Evolutionary conservation across 805 yeast species (phyloP).

Genomic region (Lipomyces anomalus): DNA sequence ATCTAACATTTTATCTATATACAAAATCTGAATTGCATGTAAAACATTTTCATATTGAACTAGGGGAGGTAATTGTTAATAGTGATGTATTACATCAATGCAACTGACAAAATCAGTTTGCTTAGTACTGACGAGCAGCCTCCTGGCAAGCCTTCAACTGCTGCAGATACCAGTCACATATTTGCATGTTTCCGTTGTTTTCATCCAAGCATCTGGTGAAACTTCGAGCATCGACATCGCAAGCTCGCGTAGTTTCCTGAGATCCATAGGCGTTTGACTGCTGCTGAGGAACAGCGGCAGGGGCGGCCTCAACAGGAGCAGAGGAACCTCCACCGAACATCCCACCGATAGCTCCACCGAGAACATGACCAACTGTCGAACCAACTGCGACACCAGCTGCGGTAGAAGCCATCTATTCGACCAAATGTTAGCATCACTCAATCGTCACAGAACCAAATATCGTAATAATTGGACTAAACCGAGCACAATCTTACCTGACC

Average conservation of each 20-base stretch:
- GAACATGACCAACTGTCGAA: conserved; percentile 91
- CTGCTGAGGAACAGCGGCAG: conserved; percentile 41
- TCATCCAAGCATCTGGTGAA: conserved; percentile 94
- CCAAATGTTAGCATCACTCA: too few species aligned
- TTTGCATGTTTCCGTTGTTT: conserved; percentile 91
- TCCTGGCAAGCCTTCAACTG: conserved; percentile 97
- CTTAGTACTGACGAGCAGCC: conserved; percentile 75
- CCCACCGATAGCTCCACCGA: conserved; percentile 89
- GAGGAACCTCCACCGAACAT: conserved; percentile 76
- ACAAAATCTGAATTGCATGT: too few species aligned
- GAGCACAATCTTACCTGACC: conserved; percentile 38
- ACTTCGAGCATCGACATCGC: conserved; percentile 91
- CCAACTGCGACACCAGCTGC: conserved; percentile 99
- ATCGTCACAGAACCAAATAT: too few species aligned
- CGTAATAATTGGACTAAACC: not conserved
- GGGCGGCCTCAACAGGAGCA: conserved; percentile 47
- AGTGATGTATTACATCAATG: too few species aligned
- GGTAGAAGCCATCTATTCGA: conserved; percentile 97
- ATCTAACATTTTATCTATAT: too few species aligned
- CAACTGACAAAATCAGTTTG: too few species aligned
- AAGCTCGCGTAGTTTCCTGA: conserved; percentile 47
- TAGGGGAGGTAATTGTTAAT: too few species aligned
- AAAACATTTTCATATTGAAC: too few species aligned
- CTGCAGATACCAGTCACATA: conserved; percentile 94
- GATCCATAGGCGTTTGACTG: conserved; percentile 34